A percentile compares a stretch with the other conserved stretches of the same genome.
phyloP scores from a whole-genome alignment of 2,329 filamentous ascomycete genomes.

The Cladorrhinum sp. region DNA sequence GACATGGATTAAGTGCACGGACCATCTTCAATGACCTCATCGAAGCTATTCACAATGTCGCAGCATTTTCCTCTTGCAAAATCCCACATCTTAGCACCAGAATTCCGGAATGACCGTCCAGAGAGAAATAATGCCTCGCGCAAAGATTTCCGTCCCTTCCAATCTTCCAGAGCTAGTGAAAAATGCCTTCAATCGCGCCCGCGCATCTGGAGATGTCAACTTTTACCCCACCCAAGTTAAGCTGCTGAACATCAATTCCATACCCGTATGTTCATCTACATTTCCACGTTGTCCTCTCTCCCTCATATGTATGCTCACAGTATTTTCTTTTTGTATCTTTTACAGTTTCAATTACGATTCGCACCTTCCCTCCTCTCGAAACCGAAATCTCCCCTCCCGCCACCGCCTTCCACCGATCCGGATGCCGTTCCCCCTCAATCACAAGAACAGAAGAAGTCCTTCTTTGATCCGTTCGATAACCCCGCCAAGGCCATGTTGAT shows the following conservation, averaged over 20 bases:
- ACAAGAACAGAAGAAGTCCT: slow-evolving; percentile 6
- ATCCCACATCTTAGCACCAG: background rate
- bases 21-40: slow-evolving; percentile 28
- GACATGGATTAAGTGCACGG: slow-evolving; percentile 20
- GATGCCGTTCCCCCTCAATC: slow-evolving; percentile 22
- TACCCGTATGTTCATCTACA: slow-evolving; percentile 39
- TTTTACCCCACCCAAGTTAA: slow-evolving; percentile 55
- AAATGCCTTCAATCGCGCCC: slow-evolving; percentile 47
- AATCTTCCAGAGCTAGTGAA: slow-evolving; percentile 53
- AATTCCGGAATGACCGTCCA: slow-evolving; percentile 20
- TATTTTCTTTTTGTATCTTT: background rate
- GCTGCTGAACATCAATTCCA: slow-evolving; percentile 42
- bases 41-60: slow-evolving; percentile 26
- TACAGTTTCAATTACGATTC: slow-evolving; percentile 69
- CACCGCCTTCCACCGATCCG: background rate
- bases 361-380: slow-evolving; percentile 67
- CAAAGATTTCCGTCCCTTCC: slow-evolving; percentile 37
- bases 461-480: slow-evolving; percentile 62
- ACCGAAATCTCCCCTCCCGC: slow-evolving; percentile 46
- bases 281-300: background rate
- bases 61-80: background rate
- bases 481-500: slow-evolving; percentile 55
- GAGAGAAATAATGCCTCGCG: slow-evolving; percentile 35
- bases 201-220: slow-evolving; percentile 46
- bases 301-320: background rate